phyloP scores from a whole-genome alignment of 1,284 basidiomycete species.

The Boletus smithii region DNA sequence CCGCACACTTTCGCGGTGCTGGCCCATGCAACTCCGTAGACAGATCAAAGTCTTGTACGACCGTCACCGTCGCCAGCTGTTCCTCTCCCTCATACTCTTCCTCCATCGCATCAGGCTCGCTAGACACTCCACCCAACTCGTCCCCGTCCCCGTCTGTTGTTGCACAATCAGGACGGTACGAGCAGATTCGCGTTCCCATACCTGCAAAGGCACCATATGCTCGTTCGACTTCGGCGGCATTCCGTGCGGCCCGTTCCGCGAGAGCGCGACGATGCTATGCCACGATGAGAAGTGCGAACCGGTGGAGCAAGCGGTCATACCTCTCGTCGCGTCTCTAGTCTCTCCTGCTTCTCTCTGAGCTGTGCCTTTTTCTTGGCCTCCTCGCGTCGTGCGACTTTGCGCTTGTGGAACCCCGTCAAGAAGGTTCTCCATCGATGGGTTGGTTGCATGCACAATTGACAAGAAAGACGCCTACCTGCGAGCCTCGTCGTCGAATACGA shows the following conservation, averaged over 20 bases:
- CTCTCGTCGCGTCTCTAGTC: slow-evolving; percentile 65
- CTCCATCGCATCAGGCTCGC: slow-evolving; percentile 41
- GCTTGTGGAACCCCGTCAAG: slow-evolving; percentile 84
- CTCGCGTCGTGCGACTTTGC: slow-evolving; percentile 75
- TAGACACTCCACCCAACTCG: slow-evolving; percentile 29
- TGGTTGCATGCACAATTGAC: background rate
- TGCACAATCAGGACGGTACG: slow-evolving; percentile 13
- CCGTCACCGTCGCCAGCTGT: slow-evolving; percentile 75
- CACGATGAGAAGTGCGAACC: slow-evolving; percentile 17
- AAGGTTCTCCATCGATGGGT: slow-evolving; percentile 61
- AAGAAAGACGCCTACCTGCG: slow-evolving; percentile 47
- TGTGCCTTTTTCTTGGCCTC: slow-evolving; percentile 63
- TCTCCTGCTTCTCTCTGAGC: slow-evolving; percentile 65
- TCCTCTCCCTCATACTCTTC: slow-evolving; percentile 74
- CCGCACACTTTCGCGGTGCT: background rate
- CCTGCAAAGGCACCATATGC: slow-evolving; percentile 60
- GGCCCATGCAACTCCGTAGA: slow-evolving; percentile 44
- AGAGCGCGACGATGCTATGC: slow-evolving; percentile 64
- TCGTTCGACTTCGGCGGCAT: slow-evolving; percentile 65
- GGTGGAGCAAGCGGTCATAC: slow-evolving; percentile 39
- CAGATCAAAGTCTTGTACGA: slow-evolving; percentile 78
- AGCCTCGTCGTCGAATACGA: slow-evolving; percentile 76
- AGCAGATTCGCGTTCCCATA: slow-evolving; percentile 24
- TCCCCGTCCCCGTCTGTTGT: slow-evolving; percentile 41
- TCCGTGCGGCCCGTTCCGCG: slow-evolving; percentile 65